A percentile compares a stretch with the other conserved stretches of the same genome.
Conservation (phyloP, 2,329 filamentous ascomycete species). For the Allantophomopsis lycopodina region DNA sequence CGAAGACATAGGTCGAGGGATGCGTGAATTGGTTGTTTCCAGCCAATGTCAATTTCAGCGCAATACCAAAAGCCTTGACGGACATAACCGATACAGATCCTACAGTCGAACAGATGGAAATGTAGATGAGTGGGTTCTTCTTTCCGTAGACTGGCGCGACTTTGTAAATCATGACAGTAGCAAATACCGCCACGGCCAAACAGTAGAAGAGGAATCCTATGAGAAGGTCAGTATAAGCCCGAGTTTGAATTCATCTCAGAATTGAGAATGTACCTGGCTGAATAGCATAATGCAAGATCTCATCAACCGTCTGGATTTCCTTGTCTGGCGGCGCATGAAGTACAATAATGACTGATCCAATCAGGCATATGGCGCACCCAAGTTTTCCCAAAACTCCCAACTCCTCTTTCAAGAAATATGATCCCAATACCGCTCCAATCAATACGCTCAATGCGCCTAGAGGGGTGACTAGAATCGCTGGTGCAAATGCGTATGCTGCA, state of each 20-base stretch:
- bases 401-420: constrained; percentile 86
- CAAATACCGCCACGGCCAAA: constrained; percentile 65
- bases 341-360: constrained; percentile 94
- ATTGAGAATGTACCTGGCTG: constrained; percentile 56
- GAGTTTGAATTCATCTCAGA: background rate
- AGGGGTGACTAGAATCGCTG: constrained; percentile 95
- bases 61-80: constrained; percentile 96
- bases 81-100: constrained; percentile 98
- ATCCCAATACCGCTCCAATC: constrained; percentile 86
- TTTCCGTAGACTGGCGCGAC: constrained; percentile 82
- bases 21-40: constrained; percentile 94
- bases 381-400: constrained; percentile 85
- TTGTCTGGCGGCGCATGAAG: constrained; percentile 92
- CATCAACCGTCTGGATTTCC: constrained; percentile 79
- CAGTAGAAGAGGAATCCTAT: constrained; percentile 85
- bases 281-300: constrained; percentile 82
- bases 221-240: constrained; percentile 3
- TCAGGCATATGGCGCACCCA: constrained; percentile 89
- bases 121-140: constrained; percentile 89
- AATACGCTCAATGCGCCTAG: constrained; percentile 87
- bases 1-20: constrained; percentile 93
- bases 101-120: constrained; percentile 95
- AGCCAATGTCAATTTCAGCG: constrained; percentile 82
- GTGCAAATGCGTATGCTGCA: constrained; percentile 93
- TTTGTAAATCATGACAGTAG: constrained; percentile 90